A percentile compares a stretch with the other conserved stretches of the same genome.
These are phyloP conservation scores for Pulveroboletus sp. DNA, from an alignment of 768 basidiomycete genomes.

Conservation along the genomic window DNA sequence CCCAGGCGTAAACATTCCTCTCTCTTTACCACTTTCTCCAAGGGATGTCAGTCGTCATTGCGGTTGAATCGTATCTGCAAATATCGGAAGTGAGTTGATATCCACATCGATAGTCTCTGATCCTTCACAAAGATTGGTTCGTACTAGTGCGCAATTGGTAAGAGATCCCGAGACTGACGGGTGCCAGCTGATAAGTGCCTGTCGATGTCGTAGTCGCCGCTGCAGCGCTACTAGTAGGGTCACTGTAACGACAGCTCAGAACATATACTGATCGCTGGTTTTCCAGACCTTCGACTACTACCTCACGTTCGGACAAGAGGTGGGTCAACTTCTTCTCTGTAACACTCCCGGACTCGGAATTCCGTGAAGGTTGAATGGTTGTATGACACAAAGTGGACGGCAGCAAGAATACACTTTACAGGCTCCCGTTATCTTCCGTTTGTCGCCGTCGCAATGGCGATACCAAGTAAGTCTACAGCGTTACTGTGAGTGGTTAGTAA, in stretches of 20 bases:
- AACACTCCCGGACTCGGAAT: neutral
- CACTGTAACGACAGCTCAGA: neutral
- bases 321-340: neutral
- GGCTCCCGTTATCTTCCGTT: conserved; percentile 23
- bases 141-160: conserved; percentile 14
- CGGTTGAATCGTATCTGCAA: conserved; percentile 13
- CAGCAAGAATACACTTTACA: conserved; percentile 16
- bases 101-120: neutral
- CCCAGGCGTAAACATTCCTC: neutral
- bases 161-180: neutral
- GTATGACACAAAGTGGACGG: conserved; percentile 14
- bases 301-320: conserved; percentile 15
- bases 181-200: too few relatives aligned
- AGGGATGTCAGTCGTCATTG: conserved; percentile 9
- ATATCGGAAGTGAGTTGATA: conserved; percentile 9
- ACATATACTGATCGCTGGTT: neutral
- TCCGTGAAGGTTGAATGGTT: conserved; percentile 17
- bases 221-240: conserved; percentile 12
- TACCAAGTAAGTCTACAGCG: conserved; percentile 4
- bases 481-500: neutral
- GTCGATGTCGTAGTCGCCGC: conserved; percentile 7
- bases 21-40: neutral
- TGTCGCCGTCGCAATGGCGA: conserved; percentile 10
- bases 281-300: conserved; percentile 16
- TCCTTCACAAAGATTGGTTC: neutral